phyloP scores from a whole-genome alignment of 306 rosid genomes.

The Glycine latifolia region DNA sequence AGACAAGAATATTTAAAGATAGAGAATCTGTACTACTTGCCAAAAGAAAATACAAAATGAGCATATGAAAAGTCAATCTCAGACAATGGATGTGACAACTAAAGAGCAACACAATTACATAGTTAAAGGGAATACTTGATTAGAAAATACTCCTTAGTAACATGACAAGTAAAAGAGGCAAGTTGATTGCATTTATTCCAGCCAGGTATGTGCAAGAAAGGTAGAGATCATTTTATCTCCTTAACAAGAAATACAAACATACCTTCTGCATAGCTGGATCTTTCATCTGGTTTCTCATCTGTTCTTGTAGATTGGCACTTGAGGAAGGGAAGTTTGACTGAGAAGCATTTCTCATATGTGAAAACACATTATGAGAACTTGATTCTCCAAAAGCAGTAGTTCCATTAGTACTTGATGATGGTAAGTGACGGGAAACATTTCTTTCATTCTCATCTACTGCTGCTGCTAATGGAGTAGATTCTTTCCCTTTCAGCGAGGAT shows the following conservation, averaged over 20 bases:
- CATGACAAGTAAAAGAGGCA: constrained; percentile 5
- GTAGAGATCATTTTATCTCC: background rate
- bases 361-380: constrained; percentile 51
- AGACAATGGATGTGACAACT: constrained; percentile 20
- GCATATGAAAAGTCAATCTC: constrained; percentile 18
- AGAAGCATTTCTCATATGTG: constrained; percentile 62
- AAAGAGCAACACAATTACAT: background rate
- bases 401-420: constrained; percentile 54
- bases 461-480: constrained; percentile 54
- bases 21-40: constrained; percentile 21
- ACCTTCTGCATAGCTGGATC: constrained; percentile 97
- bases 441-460: constrained; percentile 48
- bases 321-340: constrained; percentile 73
- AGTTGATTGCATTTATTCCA: constrained; percentile 30
- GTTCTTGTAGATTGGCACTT: constrained; percentile 82
- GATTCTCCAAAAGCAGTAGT: constrained; percentile 57
- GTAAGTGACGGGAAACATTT: constrained; percentile 50
- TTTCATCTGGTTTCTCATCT: constrained; percentile 96
- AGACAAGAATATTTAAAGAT: constrained; percentile 25
- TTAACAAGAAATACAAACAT: constrained; percentile 46
- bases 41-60: constrained; percentile 22
- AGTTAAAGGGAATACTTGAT: constrained; percentile 19
- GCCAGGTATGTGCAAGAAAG: constrained; percentile 5
- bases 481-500: constrained; percentile 70
- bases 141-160: constrained; percentile 2